Percentiles rank a stretch among this genome's conserved stretches.
Evolutionary conservation across 805 yeast species (phyloP).

Genomic region (Ogataea pignaliae): DNA sequence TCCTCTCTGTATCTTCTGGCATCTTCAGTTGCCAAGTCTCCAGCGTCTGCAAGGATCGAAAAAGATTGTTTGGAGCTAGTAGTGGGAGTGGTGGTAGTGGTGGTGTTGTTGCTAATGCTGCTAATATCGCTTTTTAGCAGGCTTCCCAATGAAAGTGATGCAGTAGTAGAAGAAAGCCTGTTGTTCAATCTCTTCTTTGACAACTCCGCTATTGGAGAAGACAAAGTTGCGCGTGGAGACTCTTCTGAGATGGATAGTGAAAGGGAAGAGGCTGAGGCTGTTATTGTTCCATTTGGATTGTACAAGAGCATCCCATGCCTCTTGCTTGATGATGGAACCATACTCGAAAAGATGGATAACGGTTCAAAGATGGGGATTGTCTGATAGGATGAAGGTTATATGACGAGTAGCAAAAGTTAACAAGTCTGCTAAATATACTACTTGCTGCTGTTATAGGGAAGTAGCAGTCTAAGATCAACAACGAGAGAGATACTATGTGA

Average conservation of each 20-base stretch:
- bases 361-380: too few relatives aligned
- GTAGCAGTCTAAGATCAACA: too few relatives aligned
- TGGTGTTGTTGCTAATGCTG: not conserved
- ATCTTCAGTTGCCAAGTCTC: not conserved
- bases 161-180: conserved; percentile 10
- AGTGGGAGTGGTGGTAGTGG: conserved; percentile 1
- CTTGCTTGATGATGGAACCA: conserved; percentile 12
- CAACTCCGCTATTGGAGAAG: conserved; percentile 1
- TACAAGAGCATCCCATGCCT: conserved; percentile 18
- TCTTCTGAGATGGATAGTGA: conserved; percentile 5
- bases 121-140: conserved; percentile 7
- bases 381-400: too few relatives aligned
- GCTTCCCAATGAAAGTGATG: conserved; percentile 14
- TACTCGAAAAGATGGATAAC: too few relatives aligned
- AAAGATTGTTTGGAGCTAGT: not conserved
- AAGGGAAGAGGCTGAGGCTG: conserved; percentile 1
- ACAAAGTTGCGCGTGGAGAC: not conserved
- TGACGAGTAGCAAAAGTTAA: too few relatives aligned
- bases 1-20: conserved; percentile 6
- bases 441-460: too few relatives aligned
- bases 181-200: not conserved
- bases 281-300: conserved; percentile 1
- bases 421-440: too few relatives aligned
- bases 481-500: too few relatives aligned
- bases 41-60: not conserved